Evolutionary conservation across 169 alveolate genomes (phyloP), one percentile per base, ranked within the genome.

Genomic region (Plasmodium adleri): DNA sequence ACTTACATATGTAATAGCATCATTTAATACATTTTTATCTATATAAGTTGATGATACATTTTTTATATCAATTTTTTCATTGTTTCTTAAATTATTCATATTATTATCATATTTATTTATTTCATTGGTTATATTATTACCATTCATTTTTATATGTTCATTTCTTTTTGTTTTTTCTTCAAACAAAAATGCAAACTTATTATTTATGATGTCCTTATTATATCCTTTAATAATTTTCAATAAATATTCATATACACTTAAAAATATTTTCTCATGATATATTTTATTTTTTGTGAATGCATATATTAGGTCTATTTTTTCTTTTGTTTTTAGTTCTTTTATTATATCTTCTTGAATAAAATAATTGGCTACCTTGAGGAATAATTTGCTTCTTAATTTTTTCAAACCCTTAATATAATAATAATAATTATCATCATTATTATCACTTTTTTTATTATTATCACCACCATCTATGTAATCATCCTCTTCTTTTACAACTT

Each of bases 201-300:
- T 58, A 28, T 28, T 73, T 45, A 73, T 56, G 1, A 70, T 45
- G n/a, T 83, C 74, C 20, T 26, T 39, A 47, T 83, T 83, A 28
- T 56, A 56, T 28, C 54, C 20, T 73, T 70, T 83, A 56, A 83
- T 83, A 32, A 49, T 17, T n/a, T 59, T 68, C 52, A 83, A 43
- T 26, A 58, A 43, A 12, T 32, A n/a, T 9, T 80, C 86, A 68
- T 32, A 70, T 17, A 56, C 6, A 56, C 59, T 49, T 12, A 83
- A 32, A 72, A 83, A 50, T 32, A 83, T 15, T 8, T 83, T 83
- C 52, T 83, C 91, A 56, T 83, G 91, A n/a, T 83, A 70, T 43
- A 72, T 83, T 47, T 58, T 83, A 56, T 17, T 22, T 49, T 83
- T 83, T 13, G 91, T 73, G 45, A 68, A 83, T 12, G 91, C 28